Evolutionary conservation across 495 filamentous ascomycete species (phyloP).

Genomic region (Aspergillus carlsbadensis): DNA sequence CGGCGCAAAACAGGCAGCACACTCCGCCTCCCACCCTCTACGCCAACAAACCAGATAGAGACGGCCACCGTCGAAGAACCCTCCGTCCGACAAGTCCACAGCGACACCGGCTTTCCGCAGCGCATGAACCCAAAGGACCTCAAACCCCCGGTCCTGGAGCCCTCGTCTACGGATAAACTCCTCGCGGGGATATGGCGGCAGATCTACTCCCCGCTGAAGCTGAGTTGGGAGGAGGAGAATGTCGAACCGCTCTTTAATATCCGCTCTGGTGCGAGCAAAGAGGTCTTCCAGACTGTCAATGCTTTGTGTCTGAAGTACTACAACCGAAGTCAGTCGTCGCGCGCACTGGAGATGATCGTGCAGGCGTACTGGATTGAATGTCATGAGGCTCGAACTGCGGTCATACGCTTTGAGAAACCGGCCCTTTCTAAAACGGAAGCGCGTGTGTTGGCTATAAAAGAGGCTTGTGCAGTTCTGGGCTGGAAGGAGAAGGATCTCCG

Average conservation of each 20-base stretch:
- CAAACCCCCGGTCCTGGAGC: slow-evolving; percentile 12
- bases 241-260: slow-evolving; percentile 18
- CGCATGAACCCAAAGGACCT: slow-evolving; percentile 19
- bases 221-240: slow-evolving; percentile 12
- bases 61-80: neutral
- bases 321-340: slow-evolving; percentile 24
- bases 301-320: slow-evolving; percentile 22
- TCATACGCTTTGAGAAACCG: slow-evolving; percentile 18
- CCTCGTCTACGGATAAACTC: slow-evolving; percentile 23
- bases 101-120: slow-evolving; percentile 23
- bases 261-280: slow-evolving; percentile 16
- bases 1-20: slow-evolving; percentile 20
- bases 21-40: slow-evolving; percentile 7
- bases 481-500: slow-evolving; percentile 26
- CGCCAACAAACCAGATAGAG: neutral
- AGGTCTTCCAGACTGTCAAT: slow-evolving; percentile 21
- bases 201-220: slow-evolving; percentile 17
- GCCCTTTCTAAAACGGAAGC: slow-evolving; percentile 15
- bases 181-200: slow-evolving; percentile 25
- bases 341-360: slow-evolving; percentile 26
- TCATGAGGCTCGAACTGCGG: slow-evolving; percentile 21
- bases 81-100: slow-evolving; percentile 21
- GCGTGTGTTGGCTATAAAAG: slow-evolving; percentile 21
- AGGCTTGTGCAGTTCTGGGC: slow-evolving; percentile 19
- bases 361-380: slow-evolving; percentile 27